These are phyloP conservation scores for Parasarocladium wereldwijsianum DNA, from an alignment of 2,329 filamentous ascomycete genomes.

Conservation along the genomic window DNA sequence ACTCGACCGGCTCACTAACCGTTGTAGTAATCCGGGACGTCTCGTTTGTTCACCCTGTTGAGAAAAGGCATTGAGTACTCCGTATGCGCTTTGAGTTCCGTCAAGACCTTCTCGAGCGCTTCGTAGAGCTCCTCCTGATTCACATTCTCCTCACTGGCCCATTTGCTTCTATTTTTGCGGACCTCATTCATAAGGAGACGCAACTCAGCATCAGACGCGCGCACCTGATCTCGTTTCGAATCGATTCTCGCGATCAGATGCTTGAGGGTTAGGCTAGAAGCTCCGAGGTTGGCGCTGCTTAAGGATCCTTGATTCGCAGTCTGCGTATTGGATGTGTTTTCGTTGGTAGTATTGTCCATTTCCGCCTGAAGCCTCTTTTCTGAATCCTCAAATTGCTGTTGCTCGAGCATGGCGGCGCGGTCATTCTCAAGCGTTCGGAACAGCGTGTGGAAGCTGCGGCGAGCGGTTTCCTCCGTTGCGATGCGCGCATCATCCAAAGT, in stretches of 20 bases:
- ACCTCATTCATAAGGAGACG: conserved; percentile 93
- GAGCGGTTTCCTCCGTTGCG: conserved; percentile 78
- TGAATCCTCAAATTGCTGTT: conserved; percentile 90
- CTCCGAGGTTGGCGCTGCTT: conserved; percentile 86
- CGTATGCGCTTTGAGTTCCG: conserved; percentile 90
- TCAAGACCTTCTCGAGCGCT: conserved; percentile 89
- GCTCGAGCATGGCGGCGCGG: conserved; percentile 89
- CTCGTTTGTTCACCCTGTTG: conserved; percentile 87
- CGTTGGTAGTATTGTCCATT: conserved; percentile 55
- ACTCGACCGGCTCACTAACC: conserved; percentile 54
- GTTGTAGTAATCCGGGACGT: conserved; percentile 88
- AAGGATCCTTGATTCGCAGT: conserved; percentile 70
- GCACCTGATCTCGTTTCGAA: conserved; percentile 76
- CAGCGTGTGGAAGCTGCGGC: conserved; percentile 79
- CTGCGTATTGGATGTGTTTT: conserved; percentile 31
- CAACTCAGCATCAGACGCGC: conserved; percentile 83
- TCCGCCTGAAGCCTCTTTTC: conserved; percentile 94
- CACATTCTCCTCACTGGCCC: conserved; percentile 94
- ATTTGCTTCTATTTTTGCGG: conserved; percentile 94
- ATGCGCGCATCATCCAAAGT: conserved; percentile 85
- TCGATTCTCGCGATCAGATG: conserved; percentile 95
- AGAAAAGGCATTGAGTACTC: conserved; percentile 96
- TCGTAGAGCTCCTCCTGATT: conserved; percentile 97
- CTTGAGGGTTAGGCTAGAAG: conserved; percentile 90
- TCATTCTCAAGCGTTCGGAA: conserved; percentile 96